Evolutionary conservation across 306 rosid species (phyloP).

Genomic region (Myrica gale): DNA sequence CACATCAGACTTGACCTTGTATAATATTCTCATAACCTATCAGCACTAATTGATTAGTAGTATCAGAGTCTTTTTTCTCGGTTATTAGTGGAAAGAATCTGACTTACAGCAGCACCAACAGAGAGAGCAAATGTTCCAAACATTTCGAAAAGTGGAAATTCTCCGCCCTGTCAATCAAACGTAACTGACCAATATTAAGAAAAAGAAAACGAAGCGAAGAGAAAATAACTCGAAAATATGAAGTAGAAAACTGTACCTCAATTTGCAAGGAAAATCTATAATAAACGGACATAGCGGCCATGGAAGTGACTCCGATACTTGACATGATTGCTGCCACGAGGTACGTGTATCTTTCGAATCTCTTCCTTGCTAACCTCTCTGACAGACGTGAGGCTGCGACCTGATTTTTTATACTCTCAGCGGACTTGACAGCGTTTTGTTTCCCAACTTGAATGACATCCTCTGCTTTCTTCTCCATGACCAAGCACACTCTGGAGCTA

Average conservation of each 20-base stretch:
- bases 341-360: constrained; percentile 70
- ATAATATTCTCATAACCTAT: too few species aligned
- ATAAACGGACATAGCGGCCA: constrained; percentile 77
- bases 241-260: constrained; percentile 46
- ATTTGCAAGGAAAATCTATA: constrained; percentile 90
- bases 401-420: constrained; percentile 24
- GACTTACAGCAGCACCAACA: constrained; percentile 82
- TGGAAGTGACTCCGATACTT: constrained; percentile 73
- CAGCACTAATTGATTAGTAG: too few species aligned
- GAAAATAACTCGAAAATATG: not conserved
- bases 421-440: not conserved
- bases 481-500: constrained; percentile 10
- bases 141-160: constrained; percentile 76
- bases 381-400: constrained; percentile 38
- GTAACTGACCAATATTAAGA: not conserved
- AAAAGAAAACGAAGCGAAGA: not conserved
- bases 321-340: constrained; percentile 86
- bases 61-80: too few species aligned
- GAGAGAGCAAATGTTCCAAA: constrained; percentile 89
- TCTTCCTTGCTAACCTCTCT: constrained; percentile 62
- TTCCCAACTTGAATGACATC: not conserved
- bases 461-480: constrained; percentile 27
- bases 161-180: constrained; percentile 61
- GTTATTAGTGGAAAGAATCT: not conserved
- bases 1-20: too few species aligned